Conservation (phyloP, 2,329 filamentous ascomycete genomes). For the Thielaviopsis populi region DNA sequence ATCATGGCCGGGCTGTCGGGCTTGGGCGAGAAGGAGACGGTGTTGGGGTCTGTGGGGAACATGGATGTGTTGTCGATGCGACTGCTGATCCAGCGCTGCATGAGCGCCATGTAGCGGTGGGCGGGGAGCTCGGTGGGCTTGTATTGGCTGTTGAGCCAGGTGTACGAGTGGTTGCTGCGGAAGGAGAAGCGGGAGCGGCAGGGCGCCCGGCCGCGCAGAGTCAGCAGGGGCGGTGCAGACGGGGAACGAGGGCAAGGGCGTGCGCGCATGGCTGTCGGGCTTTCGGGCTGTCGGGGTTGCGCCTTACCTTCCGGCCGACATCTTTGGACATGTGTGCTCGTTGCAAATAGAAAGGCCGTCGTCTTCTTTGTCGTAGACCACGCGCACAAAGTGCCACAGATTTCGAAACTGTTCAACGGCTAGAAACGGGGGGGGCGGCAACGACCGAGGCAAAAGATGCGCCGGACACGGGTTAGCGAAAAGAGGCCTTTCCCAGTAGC, state of each 20-base stretch:
- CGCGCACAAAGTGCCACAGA: slow-evolving; percentile 64
- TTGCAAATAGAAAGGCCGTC: slow-evolving; percentile 61
- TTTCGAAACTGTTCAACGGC: slow-evolving; percentile 74
- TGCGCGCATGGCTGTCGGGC: too few relatives aligned
- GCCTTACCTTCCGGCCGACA: slow-evolving; percentile 70
- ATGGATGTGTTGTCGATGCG: slow-evolving; percentile 65
- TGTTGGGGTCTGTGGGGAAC: slow-evolving; percentile 60
- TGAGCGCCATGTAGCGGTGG: slow-evolving; percentile 67
- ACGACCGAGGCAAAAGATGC: background rate
- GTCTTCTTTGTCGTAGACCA: slow-evolving; percentile 62
- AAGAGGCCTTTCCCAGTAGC: background rate
- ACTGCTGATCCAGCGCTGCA: slow-evolving; percentile 74
- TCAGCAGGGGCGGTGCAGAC: background rate
- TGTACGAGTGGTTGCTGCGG: slow-evolving; percentile 57
- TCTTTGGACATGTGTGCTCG: slow-evolving; percentile 59
- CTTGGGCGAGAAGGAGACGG: slow-evolving; percentile 38
- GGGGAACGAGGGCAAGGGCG: too few relatives aligned
- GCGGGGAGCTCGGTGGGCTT: slow-evolving; percentile 67
- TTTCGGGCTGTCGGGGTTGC: too few relatives aligned
- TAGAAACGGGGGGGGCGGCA: slow-evolving; percentile 28
- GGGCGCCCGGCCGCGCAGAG: too few relatives aligned
- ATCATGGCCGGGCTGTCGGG: slow-evolving; percentile 35
- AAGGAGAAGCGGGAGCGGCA: too few relatives aligned
- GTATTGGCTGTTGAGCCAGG: slow-evolving; percentile 65
- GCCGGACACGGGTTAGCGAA: background rate